Conservation (phyloP, 306 rosid genomes). For the Neltuma alba region DNA sequence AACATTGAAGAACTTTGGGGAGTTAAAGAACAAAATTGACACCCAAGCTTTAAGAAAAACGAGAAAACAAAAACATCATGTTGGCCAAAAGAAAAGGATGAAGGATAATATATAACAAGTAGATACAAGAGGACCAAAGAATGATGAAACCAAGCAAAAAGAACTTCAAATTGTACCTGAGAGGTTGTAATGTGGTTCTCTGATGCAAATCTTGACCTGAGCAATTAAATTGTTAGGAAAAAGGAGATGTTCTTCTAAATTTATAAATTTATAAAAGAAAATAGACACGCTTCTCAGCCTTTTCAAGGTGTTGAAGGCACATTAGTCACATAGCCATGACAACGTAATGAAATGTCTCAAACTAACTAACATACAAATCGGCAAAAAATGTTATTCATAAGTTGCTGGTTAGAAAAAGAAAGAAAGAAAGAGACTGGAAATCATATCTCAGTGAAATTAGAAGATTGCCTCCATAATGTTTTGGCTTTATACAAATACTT, state of each 20-base stretch:
- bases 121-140: neutral
- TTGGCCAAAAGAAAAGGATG: neutral
- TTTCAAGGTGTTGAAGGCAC: neutral
- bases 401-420: neutral
- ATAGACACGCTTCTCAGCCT: slow-evolving; percentile 4
- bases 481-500: neutral
- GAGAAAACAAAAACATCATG: neutral
- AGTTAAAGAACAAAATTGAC: neutral
- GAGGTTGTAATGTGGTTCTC: slow-evolving; percentile 13
- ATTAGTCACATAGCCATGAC: neutral
- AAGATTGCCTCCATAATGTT: neutral
- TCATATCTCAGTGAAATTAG: neutral
- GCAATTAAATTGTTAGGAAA: neutral
- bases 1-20: neutral
- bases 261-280: slow-evolving; percentile 16
- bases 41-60: neutral
- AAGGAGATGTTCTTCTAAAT: neutral
- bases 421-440: neutral
- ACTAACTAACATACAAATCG: neutral
- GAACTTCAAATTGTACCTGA: slow-evolving; percentile 28
- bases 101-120: slow-evolving; percentile 5
- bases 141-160: slow-evolving; percentile 23
- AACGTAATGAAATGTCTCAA: neutral
- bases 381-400: neutral
- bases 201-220: slow-evolving; percentile 18